Evolutionary conservation across 73 alveolate genomes (phyloP).

Genomic region (Paramecium biaurelia): DNA sequence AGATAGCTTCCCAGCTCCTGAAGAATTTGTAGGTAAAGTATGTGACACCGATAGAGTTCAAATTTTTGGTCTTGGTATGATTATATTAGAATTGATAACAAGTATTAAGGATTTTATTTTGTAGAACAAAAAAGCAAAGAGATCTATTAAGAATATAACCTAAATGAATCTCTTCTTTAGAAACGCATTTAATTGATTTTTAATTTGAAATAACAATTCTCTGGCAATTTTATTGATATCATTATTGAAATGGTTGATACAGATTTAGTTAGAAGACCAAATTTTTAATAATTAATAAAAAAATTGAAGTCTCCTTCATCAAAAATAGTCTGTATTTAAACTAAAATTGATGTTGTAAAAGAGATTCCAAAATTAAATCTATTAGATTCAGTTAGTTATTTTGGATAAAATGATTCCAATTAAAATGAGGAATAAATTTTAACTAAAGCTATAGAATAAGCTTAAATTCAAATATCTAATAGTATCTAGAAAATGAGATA

Average conservation of each 20-base stretch:
- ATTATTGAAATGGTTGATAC: background rate
- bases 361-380: background rate
- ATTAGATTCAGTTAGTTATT: background rate
- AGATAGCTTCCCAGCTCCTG: background rate
- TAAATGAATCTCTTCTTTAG: background rate
- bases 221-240: background rate
- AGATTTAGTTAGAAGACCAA: background rate
- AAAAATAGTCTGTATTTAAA: background rate
- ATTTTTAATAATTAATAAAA: background rate
- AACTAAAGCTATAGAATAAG: background rate
- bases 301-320: background rate
- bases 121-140: background rate
- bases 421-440: background rate
- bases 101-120: background rate
- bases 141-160: background rate
- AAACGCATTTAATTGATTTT: background rate
- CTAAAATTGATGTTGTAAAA: background rate
- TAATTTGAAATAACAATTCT: background rate
- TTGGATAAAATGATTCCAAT: background rate
- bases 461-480: background rate
- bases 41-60: background rate
- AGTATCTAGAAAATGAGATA: background rate
- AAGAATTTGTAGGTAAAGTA: background rate
- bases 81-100: background rate
- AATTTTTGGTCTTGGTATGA: slow-evolving; percentile 6